Conservation (phyloP, 768 basidiomycete genomes). For the Boletus pseudo-olivaceus region DNA sequence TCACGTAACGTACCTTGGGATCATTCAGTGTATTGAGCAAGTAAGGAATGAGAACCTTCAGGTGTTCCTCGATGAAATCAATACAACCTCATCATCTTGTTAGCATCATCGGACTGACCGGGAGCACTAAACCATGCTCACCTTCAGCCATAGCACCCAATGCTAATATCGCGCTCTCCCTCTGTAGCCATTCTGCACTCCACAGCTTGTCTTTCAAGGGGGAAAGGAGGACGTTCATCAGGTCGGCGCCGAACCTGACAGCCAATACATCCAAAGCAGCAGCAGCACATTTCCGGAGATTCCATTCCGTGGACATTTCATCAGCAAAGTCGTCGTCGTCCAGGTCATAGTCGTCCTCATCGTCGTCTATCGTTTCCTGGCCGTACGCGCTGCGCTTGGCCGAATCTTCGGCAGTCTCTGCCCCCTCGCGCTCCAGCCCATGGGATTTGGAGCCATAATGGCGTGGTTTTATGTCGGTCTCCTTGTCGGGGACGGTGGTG, state of each 20-base stretch:
- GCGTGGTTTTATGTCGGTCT: conserved; percentile 93
- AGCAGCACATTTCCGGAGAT: conserved; percentile 95
- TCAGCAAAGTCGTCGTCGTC: conserved; percentile 89
- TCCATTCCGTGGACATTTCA: conserved; percentile 98
- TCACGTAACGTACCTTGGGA: conserved; percentile 62
- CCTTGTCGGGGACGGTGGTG: conserved; percentile 87
- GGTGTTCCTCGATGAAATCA: conserved; percentile 90
- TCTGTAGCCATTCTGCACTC: conserved; percentile 87
- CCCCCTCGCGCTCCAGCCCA: conserved; percentile 69
- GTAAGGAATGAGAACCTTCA: conserved; percentile 91
- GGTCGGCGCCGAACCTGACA: conserved; percentile 85
- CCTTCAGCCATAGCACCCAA: conserved; percentile 99
- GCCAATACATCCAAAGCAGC: conserved; percentile 96
- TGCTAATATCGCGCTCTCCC: conserved; percentile 94
- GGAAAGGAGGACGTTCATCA: conserved; percentile 83
- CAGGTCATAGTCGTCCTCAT: conserved; percentile 84
- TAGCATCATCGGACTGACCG: background rate
- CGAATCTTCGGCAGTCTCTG: conserved; percentile 35
- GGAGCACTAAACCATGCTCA: conserved; percentile 32
- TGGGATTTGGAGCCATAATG: conserved; percentile 87
- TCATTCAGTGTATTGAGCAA: conserved; percentile 88
- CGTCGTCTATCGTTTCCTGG: conserved; percentile 77
- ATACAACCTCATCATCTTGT: conserved; percentile 72
- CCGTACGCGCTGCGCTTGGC: conserved; percentile 63
- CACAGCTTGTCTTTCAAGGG: conserved; percentile 92